Base-by-base conservation (phyloP, 148 eudicot genomes). In the Arctostaphylos glauca region DNA sequence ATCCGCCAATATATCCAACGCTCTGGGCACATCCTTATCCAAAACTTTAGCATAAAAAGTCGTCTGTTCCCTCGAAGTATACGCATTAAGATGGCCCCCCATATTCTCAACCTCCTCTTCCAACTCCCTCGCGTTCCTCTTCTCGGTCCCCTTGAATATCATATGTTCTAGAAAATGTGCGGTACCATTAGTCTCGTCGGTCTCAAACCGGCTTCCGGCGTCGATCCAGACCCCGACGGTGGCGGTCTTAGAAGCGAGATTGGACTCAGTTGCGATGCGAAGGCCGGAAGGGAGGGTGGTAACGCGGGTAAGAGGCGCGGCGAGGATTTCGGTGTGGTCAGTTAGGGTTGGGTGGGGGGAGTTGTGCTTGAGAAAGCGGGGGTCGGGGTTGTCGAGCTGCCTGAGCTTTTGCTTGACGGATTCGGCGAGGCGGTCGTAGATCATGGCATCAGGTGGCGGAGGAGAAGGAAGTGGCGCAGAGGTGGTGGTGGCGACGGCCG, bases 141-240 rank as follows among this genome's bases (percentile, higher is more conserved):
- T 87, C 76, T 83, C 81, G 0, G 98, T 94, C 64, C 98, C 98
- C 85, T 94, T 94, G 43, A 93, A 93, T 15, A 92, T 90, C 92
- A 94, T 92, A 52, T 93, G 98, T 87, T 94, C 96, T 5, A 94
- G 60, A 49, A 94, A 94, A 81, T 94, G 96, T 0, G 98, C 96
- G 0, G 95, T 92, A 0, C 98, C 98, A 16, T 93, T 94, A 0
- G 95, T 86, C 68, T 85, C 89, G 0, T 91, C 94, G 74, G 83
- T 85, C 88, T 94, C 97, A 83, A 91, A 94, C 43, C 98, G 80
- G 38, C 94, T 90, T 0, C 98, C 98, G 2, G 96, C 94, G 54
- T 94, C 97, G 77, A 93, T 93, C 95, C 95, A 93, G 5, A 93
- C 97, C 12, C 98, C 98, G 12, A 95, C 95, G 56, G 98, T 95